Evolutionary conservation across 768 basidiomycete species (phyloP), one percentile per base, ranked within the genome.

Genomic region (Auricularia sp.): DNA sequence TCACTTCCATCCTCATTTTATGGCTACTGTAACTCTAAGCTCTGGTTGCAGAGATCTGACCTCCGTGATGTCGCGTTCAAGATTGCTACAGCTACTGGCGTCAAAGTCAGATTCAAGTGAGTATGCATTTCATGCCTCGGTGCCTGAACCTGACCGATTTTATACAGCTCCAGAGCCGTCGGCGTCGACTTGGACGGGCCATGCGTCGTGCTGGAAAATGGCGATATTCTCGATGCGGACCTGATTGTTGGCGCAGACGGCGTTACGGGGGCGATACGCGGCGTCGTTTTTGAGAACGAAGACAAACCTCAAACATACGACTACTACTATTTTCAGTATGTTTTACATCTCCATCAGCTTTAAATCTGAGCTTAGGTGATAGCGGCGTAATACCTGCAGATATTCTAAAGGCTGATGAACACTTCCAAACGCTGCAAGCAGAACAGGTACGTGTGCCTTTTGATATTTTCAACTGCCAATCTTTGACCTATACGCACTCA

Each of bases 181-280:
- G 64, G 65, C 12, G 64, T 77, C 33, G 69, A 72, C 43, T 62
- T 66, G 34, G 66, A 62, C 61, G 65, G 66, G 29, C 69, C 70
- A 35, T 68, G 65, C 23, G 70, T 75, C 10, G 72, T 68, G 8
- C 64, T 79, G 33, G 77, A 77, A 29, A 75, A 71, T 42, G 84
- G 83, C 18, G 75, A 79, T 61, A 74, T 69, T 12, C 63, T 85
- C 8, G 68, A 67, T 16, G 81, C 80, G 16, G 84, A 87, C 70
- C 72, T 86, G 35, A 73, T 87, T 62, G 77, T 87, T 21, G 85
- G 82, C 36, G 86, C 86, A 3, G 86, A 87, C 70, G 86, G 87
- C 5, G 75, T 74, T 53, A 70, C 74, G 16, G 84, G 84, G 23
- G 29, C 80, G 36, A 72, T 78, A n/a, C 70, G 76, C 43, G 71